Conservation (phyloP, 2,329 filamentous ascomycete genomes). For the Penicillium sp. region DNA sequence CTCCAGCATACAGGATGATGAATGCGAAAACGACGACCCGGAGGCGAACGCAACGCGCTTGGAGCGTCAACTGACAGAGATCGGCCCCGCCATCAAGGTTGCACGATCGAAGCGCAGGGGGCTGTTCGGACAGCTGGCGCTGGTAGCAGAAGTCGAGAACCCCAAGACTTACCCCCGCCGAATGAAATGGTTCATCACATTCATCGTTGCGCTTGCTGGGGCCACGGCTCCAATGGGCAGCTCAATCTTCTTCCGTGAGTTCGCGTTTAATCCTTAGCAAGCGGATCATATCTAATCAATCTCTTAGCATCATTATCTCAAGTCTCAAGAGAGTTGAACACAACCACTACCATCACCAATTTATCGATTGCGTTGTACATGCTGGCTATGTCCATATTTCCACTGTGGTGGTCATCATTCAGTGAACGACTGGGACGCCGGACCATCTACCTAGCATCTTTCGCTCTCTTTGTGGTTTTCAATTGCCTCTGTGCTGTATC, state of each 20-base stretch:
- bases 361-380: constrained; percentile 78
- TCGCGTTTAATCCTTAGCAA: background rate
- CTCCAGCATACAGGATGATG: constrained; percentile 19
- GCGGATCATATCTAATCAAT: background rate
- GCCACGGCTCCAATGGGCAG: constrained; percentile 81
- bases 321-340: constrained; percentile 63
- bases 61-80: constrained; percentile 23
- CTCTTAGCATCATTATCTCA: constrained; percentile 65
- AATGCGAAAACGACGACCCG: constrained; percentile 19
- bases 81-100: constrained; percentile 48
- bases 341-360: constrained; percentile 69
- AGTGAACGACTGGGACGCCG: constrained; percentile 71
- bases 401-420: constrained; percentile 84
- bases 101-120: constrained; percentile 65
- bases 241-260: constrained; percentile 77
- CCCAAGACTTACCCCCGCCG: constrained; percentile 71
- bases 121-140: constrained; percentile 67
- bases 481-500: constrained; percentile 70
- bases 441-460: constrained; percentile 76
- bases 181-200: constrained; percentile 84
- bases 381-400: constrained; percentile 80
- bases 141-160: constrained; percentile 77
- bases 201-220: constrained; percentile 74
- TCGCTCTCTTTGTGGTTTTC: constrained; percentile 71
- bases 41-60: constrained; percentile 14